Evolutionary conservation across 1,284 basidiomycete genomes (phyloP).

Genomic region (Ceratobasidium sp.): DNA sequence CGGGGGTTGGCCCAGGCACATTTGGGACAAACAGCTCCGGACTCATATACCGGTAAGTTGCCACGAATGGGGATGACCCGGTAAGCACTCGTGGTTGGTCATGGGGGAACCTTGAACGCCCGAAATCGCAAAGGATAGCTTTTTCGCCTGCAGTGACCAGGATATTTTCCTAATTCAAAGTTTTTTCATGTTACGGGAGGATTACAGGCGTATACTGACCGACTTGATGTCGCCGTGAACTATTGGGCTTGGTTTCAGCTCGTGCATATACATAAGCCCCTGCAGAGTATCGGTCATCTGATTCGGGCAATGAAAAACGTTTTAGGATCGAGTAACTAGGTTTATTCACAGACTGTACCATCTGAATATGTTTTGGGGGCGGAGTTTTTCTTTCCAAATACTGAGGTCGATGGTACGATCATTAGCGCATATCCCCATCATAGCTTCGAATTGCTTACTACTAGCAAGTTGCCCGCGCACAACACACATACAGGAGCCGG

Average conservation of each 20-base stretch:
- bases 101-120: slow-evolving; percentile 15
- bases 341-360: background rate
- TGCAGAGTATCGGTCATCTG: slow-evolving; percentile 40
- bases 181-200: background rate
- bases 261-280: slow-evolving; percentile 39
- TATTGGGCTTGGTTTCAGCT: slow-evolving; percentile 17
- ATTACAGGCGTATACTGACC: slow-evolving; percentile 3
- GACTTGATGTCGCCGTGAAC: slow-evolving; percentile 42
- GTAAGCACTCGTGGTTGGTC: background rate
- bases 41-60: slow-evolving; percentile 38
- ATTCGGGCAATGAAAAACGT: background rate
- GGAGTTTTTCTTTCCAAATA: slow-evolving; percentile 31
- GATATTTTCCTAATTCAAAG: slow-evolving; percentile 17
- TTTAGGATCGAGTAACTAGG: background rate
- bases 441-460: background rate
- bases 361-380: slow-evolving; percentile 34
- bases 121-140: slow-evolving; percentile 42
- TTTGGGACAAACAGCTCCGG: slow-evolving; percentile 23
- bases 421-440: background rate
- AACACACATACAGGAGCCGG: slow-evolving; percentile 17
- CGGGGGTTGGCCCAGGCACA: slow-evolving; percentile 17
- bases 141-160: slow-evolving; percentile 28
- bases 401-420: background rate
- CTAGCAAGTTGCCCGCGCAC: slow-evolving; percentile 27
- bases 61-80: slow-evolving; percentile 35